A percentile compares a stretch with the other conserved stretches of the same genome.
These are phyloP conservation scores for Candida buenavistaensis DNA, from an alignment of 1,139 yeast genomes.

Conservation along the genomic window DNA sequence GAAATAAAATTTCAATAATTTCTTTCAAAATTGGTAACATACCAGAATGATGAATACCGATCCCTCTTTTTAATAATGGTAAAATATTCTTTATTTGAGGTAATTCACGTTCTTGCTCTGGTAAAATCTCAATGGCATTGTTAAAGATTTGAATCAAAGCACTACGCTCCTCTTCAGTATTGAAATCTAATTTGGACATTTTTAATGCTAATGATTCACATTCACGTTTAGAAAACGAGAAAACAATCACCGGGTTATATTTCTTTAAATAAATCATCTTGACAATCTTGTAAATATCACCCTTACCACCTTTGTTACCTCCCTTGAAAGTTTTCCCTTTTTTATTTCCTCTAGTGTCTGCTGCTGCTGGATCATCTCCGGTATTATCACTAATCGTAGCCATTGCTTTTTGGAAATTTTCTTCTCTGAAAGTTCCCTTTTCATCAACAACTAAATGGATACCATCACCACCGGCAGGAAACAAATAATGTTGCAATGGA, in stretches of 20 bases:
- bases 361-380: constrained; percentile 80
- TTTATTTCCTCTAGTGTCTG: constrained; percentile 51
- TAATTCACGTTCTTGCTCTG: constrained; percentile 86
- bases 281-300: constrained; percentile 94
- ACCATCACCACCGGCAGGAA: constrained; percentile 98
- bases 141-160: constrained; percentile 84
- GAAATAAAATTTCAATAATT: constrained; percentile 93
- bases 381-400: constrained; percentile 78
- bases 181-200: constrained; percentile 93
- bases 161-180: constrained; percentile 87
- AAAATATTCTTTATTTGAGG: constrained; percentile 92
- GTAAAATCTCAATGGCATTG: constrained; percentile 83
- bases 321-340: constrained; percentile 89
- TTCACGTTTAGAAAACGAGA: constrained; percentile 93
- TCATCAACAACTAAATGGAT: constrained; percentile 97
- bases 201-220: constrained; percentile 92
- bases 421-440: constrained; percentile 93
- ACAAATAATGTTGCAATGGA: constrained; percentile 93
- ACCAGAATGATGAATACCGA: constrained; percentile 98
- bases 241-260: constrained; percentile 96
- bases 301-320: constrained; percentile 78
- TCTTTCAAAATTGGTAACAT: constrained; percentile 92
- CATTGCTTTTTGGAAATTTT: constrained; percentile 98
- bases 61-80: constrained; percentile 89
- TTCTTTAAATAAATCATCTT: constrained; percentile 96